phyloP scores from a whole-genome alignment of 2,329 filamentous ascomycete species.

The Xylaria sp. region DNA sequence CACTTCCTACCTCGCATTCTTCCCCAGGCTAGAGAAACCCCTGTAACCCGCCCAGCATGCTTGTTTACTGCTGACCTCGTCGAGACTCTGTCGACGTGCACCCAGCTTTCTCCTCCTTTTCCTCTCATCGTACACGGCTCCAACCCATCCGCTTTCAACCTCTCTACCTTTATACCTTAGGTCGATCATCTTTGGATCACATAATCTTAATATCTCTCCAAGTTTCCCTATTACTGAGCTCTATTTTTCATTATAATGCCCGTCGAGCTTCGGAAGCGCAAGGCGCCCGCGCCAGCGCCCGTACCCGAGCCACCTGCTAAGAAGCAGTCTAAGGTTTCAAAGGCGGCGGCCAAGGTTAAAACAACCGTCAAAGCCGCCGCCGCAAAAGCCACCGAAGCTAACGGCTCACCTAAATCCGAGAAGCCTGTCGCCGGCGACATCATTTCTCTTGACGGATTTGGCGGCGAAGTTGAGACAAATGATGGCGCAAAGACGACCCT shows the following conservation, averaged over 20 bases:
- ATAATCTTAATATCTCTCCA: constrained; percentile 21
- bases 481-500: constrained; percentile 84
- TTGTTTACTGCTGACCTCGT: constrained; percentile 42
- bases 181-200: constrained; percentile 6
- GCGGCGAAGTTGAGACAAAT: constrained; percentile 82
- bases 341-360: constrained; percentile 54
- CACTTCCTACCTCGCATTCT: constrained; percentile 12
- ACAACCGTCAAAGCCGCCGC: constrained; percentile 44
- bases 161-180: constrained; percentile 8
- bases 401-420: constrained; percentile 50
- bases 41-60: constrained; percentile 36
- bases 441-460: constrained; percentile 68
- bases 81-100: constrained; percentile 34
- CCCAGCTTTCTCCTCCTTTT: constrained; percentile 22
- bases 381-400: constrained; percentile 45
- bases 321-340: constrained; percentile 55
- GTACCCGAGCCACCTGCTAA: constrained; percentile 53
- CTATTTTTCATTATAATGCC: constrained; percentile 50
- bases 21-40: constrained; percentile 31
- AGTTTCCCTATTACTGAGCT: background rate
- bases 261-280: constrained; percentile 58
- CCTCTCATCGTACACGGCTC: constrained; percentile 18
- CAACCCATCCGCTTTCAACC: background rate
- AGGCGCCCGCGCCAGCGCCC: constrained; percentile 55
- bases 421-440: constrained; percentile 65